phyloP scores from a whole-genome alignment of 129 eudicot genomes.

The Escallonia herrerae region DNA sequence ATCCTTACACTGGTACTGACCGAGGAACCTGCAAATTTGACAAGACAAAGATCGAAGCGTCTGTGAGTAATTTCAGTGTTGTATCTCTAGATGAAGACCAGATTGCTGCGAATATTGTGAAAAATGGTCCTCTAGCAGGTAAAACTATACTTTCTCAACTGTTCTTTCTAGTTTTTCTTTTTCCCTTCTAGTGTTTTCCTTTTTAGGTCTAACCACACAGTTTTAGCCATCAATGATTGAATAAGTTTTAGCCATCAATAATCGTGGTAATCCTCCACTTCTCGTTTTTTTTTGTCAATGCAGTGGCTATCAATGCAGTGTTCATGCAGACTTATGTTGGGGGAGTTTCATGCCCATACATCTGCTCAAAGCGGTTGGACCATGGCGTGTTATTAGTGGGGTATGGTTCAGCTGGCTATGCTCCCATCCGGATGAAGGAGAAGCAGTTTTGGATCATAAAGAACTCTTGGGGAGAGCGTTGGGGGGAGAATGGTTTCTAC shows the following conservation, averaged over 20 bases:
- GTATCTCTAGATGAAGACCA: constrained; percentile 74
- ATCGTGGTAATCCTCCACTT: too few relatives aligned
- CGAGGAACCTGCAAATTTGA: constrained; percentile 67
- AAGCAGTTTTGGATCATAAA: constrained; percentile 86
- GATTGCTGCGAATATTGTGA: constrained; percentile 83
- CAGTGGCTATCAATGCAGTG: constrained; percentile 80
- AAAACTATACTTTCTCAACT: not conserved
- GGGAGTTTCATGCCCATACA: constrained; percentile 80
- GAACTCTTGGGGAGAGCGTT: constrained; percentile 71
- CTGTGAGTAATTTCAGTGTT: constrained; percentile 70
- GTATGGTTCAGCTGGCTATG: constrained; percentile 57
- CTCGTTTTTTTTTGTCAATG: constrained; percentile 9
- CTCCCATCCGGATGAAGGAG: constrained; percentile 58
- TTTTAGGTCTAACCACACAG: too few relatives aligned
- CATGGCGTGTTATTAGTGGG: constrained; percentile 83
- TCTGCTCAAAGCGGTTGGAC: constrained; percentile 59
- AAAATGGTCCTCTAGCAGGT: constrained; percentile 90
- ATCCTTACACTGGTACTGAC: constrained; percentile 69
- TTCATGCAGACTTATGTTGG: constrained; percentile 74
- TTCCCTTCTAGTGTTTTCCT: too few relatives aligned
- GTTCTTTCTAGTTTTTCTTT: too few relatives aligned
- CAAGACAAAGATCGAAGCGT: constrained; percentile 62
- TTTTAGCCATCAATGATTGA: too few relatives aligned
- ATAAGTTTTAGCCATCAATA: too few relatives aligned
- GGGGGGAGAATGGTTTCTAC: constrained; percentile 76